Conservation (phyloP, 2,329 filamentous ascomycete species). For the Colletotrichum sp. region DNA sequence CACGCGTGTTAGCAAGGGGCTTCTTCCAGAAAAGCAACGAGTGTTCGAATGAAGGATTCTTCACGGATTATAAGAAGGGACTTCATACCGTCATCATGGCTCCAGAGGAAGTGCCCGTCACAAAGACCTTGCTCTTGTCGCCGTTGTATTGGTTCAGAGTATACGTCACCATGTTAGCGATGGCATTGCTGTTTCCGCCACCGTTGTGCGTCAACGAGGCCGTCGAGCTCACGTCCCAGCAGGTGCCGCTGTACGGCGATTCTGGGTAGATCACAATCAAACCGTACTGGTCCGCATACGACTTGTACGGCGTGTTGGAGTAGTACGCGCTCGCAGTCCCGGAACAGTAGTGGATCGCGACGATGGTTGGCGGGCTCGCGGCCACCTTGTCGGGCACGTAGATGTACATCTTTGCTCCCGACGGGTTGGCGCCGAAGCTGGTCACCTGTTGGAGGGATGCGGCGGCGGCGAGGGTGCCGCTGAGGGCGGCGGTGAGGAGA, state of each 20-base stretch:
- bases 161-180: constrained; percentile 64
- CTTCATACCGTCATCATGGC: constrained; percentile 51
- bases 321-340: constrained; percentile 55
- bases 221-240: constrained; percentile 62
- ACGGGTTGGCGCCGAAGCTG: constrained; percentile 39
- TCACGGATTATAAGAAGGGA: background rate
- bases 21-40: background rate
- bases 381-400: constrained; percentile 32
- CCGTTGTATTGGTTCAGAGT: constrained; percentile 55
- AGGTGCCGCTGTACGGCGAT: constrained; percentile 53
- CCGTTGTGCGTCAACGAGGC: constrained; percentile 57
- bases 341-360: constrained; percentile 59
- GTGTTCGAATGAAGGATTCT: rapidly evolving
- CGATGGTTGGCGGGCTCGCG: constrained; percentile 47
- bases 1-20: background rate
- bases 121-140: constrained; percentile 55
- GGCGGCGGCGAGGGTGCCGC: constrained; percentile 23
- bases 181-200: constrained; percentile 59
- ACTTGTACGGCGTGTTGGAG: constrained; percentile 50
- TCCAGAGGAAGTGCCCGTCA: constrained; percentile 53
- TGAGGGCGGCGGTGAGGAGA: background rate
- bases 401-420: constrained; percentile 27
- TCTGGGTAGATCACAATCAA: constrained; percentile 60
- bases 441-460: constrained; percentile 39
- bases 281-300: constrained; percentile 42